Evolutionary conservation across 192 early-diverging fungal species (phyloP).

Genomic region (Coemansia sp.): DNA sequence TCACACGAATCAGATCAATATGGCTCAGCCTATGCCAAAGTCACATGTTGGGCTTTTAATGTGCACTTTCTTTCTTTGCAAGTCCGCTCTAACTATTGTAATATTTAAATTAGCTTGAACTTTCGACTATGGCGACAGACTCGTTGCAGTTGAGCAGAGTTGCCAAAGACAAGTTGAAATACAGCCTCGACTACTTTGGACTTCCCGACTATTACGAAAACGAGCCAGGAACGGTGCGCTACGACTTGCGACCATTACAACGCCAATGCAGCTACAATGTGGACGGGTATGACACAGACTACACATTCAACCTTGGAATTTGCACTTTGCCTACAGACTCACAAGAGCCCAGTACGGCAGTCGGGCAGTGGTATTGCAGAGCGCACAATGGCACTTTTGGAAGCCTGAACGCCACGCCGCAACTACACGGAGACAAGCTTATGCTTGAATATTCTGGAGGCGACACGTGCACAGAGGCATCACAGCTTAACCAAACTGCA

Average conservation of each 20-base stretch:
- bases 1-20: background rate
- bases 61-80: no score
- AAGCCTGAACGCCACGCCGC: conserved; percentile 15
- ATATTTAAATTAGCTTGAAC: no score
- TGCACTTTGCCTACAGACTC: conserved; percentile 22
- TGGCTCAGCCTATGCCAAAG: no score
- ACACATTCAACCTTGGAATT: conserved; percentile 41
- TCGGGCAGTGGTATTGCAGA: conserved; percentile 23
- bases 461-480: conserved; percentile 28
- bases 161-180: no score
- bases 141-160: no score
- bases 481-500: conserved; percentile 32
- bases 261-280: conserved; percentile 17
- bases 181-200: no score
- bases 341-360: conserved; percentile 3
- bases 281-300: conserved; percentile 32
- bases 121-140: no score
- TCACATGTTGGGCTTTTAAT: no score
- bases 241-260: conserved; percentile 44
- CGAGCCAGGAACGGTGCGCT: conserved; percentile 14
- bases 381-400: conserved; percentile 28
- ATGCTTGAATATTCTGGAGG: conserved; percentile 47
- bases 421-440: conserved; percentile 38
- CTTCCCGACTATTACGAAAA: background rate
- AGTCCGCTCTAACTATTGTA: no score